Base-by-base conservation (phyloP, 768 basidiomycete genomes). In the Calvatia gigantea region DNA sequence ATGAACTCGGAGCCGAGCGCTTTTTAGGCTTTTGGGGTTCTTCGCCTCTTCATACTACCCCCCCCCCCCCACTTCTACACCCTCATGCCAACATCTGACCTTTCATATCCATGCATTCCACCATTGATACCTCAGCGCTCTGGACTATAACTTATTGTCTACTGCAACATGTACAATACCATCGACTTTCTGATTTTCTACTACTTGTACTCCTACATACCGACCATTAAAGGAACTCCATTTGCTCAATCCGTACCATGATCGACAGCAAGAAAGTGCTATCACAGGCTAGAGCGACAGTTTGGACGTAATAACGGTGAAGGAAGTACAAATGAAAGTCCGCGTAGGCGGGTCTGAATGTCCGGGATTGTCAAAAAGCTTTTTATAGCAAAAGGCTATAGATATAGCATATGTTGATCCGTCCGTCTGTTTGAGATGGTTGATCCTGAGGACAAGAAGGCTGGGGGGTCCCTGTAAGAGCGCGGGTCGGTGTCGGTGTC, bases 361-460 rank as follows among this genome's bases (percentile, higher is more conserved):
- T 19, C 49, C 23, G 41, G 27, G 51, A 53, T 53, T 31, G 51
- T 53, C 38, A 53, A 52, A 49, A 39, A 23, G 51, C 51, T 53
- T 53, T 53, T 53, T 53, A 43, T 53, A 53, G 51, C 51, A 53
- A 43, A 43, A 32, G 12, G 14, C 51, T 35, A 33, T 33, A 53
- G 31, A 43, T 52, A 43, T 27, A 14, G 19, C 29, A 33, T 32
- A 6, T 32, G 19, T 33, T 53, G 51, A 53, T 53, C 51, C 51
- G 51, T 43, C 28, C 6, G n/a, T 6, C 41, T 21, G 6, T 11
- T 29, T 42, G 19, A 43, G 17, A 37, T 31, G 28, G 43, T 32
- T 43, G 41, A 31, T 43, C 41, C 42, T 23, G 29, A 32, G n/a
- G n/a, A 27, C 6, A 9, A 21, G 14, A n/a, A 39, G 28, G 28